Base-by-base conservation (phyloP, 306 rosid species). In the Adenanthera pavonina region DNA sequence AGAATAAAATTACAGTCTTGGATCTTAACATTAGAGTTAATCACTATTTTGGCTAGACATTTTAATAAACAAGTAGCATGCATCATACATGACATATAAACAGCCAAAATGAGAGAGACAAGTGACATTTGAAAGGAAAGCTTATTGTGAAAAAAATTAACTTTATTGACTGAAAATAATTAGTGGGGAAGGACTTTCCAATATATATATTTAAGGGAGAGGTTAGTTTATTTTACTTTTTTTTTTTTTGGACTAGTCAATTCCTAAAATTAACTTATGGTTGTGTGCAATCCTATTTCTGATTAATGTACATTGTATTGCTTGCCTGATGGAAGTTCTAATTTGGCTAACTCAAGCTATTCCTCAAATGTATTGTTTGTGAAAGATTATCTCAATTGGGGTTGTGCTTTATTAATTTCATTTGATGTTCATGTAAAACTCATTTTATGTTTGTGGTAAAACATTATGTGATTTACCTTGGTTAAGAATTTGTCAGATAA, bases 391-490 rank as follows among this genome's bases (percentile, higher is more conserved):
- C 25, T 20, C 8, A n/a, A 41, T 67, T 54, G 57, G 30, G 48
- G 6, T 13, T 68, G 35, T 78, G 10, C 41, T 69, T 10, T 76
- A 66, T n/a, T 81, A 75, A 71, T 49, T 75, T 59, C 68, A 9
- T 13, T 47, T 25, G 44, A 44, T 41, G 30, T 49, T 41, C 41
- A 69, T 36, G 56, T 56, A 52, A 34, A 54, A 66, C 12, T 53
- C 65, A n/a, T 76, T 16, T 56, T 7, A 12, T 71, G 13, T 52
- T 68, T 56, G 64, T 66, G 12, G 72, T 11, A 36, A 56, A 76
- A 74, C 70, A 14, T 35, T 67, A 33, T 67, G 76, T 61, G 48
- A 20, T 57, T 67, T 67, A 52, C 68, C 53, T 59, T 65, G 46
- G 52, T 62, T 61, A 66, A 53, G 56, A 12, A 17, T 19, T 41